phyloP scores from a whole-genome alignment of 768 basidiomycete species.

The Kwoniella mangroviensis region DNA sequence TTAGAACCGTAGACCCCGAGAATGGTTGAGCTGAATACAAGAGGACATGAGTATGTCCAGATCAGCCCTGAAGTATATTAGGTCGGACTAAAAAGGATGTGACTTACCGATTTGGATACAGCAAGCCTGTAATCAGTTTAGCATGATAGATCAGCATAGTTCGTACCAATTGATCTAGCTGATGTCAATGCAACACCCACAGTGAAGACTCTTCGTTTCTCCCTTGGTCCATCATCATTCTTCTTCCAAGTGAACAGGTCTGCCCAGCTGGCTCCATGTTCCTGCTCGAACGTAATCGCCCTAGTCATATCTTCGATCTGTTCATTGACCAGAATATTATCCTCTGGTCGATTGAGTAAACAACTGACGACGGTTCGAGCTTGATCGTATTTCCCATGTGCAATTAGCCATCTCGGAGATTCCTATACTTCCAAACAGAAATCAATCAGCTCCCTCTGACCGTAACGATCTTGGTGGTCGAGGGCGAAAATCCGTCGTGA shows the following conservation, averaged over 20 bases:
- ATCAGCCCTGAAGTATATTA: too few relatives aligned
- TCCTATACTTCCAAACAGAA: conserved; percentile 5
- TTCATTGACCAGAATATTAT: conserved; percentile 15
- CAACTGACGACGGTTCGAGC: conserved; percentile 25
- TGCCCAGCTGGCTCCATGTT: conserved; percentile 17
- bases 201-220: conserved; percentile 32
- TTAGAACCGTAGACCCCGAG: conserved; percentile 31
- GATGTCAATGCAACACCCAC: conserved; percentile 9
- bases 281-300: conserved; percentile 26
- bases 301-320: conserved; percentile 31
- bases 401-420: conserved; percentile 31
- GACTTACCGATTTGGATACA: conserved; percentile 7
- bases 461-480: too few relatives aligned
- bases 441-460: too few relatives aligned
- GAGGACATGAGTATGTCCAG: too few relatives aligned
- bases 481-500: too few relatives aligned
- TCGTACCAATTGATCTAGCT: conserved; percentile 23
- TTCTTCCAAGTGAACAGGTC: conserved; percentile 26
- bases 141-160: too few relatives aligned
- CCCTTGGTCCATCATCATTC: conserved; percentile 26
- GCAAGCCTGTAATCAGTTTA: neutral
- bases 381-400: conserved; percentile 20
- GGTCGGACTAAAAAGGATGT: too few relatives aligned
- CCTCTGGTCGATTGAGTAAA: conserved; percentile 17
- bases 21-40: conserved; percentile 19